A percentile compares a stretch with the other conserved stretches of the same genome.
These are phyloP conservation scores for Chytriomyces sp. DNA, from an alignment of 192 early-diverging fungal genomes.

Conservation along the genomic window DNA sequence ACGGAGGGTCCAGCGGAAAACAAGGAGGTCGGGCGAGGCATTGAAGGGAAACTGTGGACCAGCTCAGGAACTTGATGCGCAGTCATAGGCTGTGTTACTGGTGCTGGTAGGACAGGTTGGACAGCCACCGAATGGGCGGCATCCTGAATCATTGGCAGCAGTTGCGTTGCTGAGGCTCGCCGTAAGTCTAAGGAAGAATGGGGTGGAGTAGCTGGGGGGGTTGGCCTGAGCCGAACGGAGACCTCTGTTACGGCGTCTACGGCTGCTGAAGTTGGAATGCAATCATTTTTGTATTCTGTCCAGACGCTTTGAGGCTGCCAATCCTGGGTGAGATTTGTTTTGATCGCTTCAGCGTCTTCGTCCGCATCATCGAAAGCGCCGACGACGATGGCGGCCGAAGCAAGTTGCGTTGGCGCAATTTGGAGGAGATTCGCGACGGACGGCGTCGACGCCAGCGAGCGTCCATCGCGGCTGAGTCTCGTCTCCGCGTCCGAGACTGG, in stretches of 20 bases:
- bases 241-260: background rate
- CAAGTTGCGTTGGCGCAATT: too few relatives aligned
- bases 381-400: background rate
- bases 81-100: background rate
- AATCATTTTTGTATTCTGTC: background rate
- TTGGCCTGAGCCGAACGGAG: background rate
- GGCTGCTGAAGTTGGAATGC: too few relatives aligned
- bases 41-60: background rate
- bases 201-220: background rate
- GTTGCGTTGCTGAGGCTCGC: background rate
- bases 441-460: too few relatives aligned
- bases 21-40: background rate
- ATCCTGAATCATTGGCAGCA: background rate
- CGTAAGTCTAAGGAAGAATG: background rate
- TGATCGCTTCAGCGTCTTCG: constrained; percentile 6
- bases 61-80: background rate
- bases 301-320: background rate
- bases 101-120: background rate
- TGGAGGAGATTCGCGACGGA: too few relatives aligned
- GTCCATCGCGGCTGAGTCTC: too few relatives aligned
- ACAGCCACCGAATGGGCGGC: background rate
- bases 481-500: too few relatives aligned
- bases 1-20: background rate
- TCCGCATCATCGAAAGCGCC: constrained; percentile 18
- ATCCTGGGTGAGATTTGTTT: background rate